Percentiles rank a stretch among this genome's conserved stretches.
Conservation (phyloP, 2,329 filamentous ascomycete genomes). For the Cladosporium sp. region DNA sequence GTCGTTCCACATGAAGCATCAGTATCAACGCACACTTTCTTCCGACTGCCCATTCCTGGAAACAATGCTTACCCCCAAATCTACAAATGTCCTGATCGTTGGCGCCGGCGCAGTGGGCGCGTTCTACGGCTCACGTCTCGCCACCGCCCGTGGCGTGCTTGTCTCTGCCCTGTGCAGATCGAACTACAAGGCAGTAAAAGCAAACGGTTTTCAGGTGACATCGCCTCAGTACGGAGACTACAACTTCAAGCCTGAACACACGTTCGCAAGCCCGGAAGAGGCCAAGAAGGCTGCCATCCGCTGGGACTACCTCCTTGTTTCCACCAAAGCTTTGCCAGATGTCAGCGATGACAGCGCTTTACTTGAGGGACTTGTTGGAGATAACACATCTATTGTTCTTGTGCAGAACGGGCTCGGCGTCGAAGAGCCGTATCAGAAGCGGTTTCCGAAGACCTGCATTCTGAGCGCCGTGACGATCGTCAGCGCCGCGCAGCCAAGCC, state of each 20-base stretch:
- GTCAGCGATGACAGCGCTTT: constrained; percentile 62
- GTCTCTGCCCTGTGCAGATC: constrained; percentile 73
- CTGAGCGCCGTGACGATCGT: constrained; percentile 69
- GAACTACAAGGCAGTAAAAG: constrained; percentile 66
- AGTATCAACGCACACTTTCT: not conserved
- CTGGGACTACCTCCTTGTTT: constrained; percentile 69
- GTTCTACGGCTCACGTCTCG: constrained; percentile 69
- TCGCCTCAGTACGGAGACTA: constrained; percentile 69
- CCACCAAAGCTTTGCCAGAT: constrained; percentile 70
- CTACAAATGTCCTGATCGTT: constrained; percentile 64
- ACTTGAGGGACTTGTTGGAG: constrained; percentile 60
- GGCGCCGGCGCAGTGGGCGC: constrained; percentile 71
- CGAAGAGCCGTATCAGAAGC: constrained; percentile 62
- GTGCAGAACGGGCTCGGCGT: constrained; percentile 73
- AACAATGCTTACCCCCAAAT: constrained; percentile 31
- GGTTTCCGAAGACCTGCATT: constrained; percentile 62
- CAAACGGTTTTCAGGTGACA: constrained; percentile 62
- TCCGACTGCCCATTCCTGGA: not conserved
- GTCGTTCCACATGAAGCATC: not conserved
- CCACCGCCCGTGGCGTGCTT: constrained; percentile 51
- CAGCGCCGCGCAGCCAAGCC: constrained; percentile 64
- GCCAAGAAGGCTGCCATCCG: constrained; percentile 48
- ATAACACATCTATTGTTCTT: constrained; percentile 60
- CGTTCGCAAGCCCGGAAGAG: constrained; percentile 62
- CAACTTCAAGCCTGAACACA: constrained; percentile 60